Base-by-base conservation (phyloP, 305 asterid genomes). In the Striga hermonthica region DNA sequence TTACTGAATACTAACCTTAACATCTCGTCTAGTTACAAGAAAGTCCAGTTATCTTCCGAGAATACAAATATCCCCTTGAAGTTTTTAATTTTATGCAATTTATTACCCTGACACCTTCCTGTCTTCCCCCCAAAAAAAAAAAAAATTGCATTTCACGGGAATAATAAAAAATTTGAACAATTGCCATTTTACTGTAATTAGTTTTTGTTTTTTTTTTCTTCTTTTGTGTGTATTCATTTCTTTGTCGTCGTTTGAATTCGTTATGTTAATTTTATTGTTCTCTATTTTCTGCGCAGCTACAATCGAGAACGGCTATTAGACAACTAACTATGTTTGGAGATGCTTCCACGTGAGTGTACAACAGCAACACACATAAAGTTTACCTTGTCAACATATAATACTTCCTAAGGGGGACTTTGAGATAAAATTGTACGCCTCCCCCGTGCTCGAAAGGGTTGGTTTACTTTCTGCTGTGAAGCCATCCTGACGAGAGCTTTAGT, bases 271-370 rank as follows among this genome's bases (percentile, higher is more conserved):
- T 7, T 4, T 16, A 52, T 3, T 14, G 70, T 50, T 60, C 57
- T 43, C 59, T 35, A 34, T 64, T 39, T 64, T 28, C 34, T 54
- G 61, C 71, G 74, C 85, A 92, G 98, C 97, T 92, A 75, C 91
- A 91, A 62, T 75, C 84, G 50, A 82, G 73, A 67, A 83, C 79
- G 62, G 90, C 85, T 67, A 78, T 84, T 56, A 76, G 68, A 39
- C 98, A 86, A 62, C 72, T 86, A 67, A 55, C 69, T 84, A 65
- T 78, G 76, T 78, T 71, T 59, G 89, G 76, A 48, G 86, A 83
- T 75, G 77, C 78, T 44, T 78, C 90, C 39, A 61, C 81, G 37
- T 86, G 82, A 88, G 58, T 56, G 68, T 67, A 66, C 57, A 4
- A 15, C 22, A 52, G 9, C 57, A 52, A 52, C 35, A 52, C 10